These are phyloP conservation scores for Selaginella moellendorffii DNA, from an alignment of 75 land plant species.

Conservation along the genomic window DNA sequence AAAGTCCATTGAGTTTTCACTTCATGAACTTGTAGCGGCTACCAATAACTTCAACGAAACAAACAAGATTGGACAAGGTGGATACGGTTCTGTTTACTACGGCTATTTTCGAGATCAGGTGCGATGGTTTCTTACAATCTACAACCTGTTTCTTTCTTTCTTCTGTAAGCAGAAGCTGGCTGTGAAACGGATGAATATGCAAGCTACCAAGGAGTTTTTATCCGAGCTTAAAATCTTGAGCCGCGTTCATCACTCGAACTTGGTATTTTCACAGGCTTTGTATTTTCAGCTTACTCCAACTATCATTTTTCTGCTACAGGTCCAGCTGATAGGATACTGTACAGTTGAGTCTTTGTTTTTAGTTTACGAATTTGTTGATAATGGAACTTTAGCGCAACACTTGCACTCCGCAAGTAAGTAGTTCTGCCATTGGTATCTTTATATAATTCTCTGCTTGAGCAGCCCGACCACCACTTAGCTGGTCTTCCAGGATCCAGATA, in stretches of 20 bases:
- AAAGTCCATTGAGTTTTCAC: too few relatives aligned
- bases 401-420: conserved; percentile 11
- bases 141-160: conserved; percentile 6
- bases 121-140: too few relatives aligned
- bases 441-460: neutral
- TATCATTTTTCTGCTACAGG: conserved; percentile 17
- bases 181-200: conserved; percentile 81
- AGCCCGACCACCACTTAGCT: neutral
- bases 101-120: too few relatives aligned
- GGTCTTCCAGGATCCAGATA: neutral
- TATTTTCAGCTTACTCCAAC: too few relatives aligned
- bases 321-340: conserved; percentile 19
- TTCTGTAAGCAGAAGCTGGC: conserved; percentile 69
- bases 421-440: conserved; percentile 7
- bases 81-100: too few relatives aligned
- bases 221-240: conserved; percentile 77
- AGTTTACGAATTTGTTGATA: conserved; percentile 20
- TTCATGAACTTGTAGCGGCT: too few relatives aligned
- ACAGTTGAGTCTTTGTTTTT: conserved; percentile 14
- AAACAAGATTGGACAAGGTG: too few relatives aligned
- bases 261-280: too few relatives aligned
- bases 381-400: conserved; percentile 16
- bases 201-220: conserved; percentile 67
- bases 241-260: conserved; percentile 73
- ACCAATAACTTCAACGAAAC: too few relatives aligned